Evolutionary conservation across 495 filamentous ascomycete species (phyloP).

Genomic region (Penicillium soppii): DNA sequence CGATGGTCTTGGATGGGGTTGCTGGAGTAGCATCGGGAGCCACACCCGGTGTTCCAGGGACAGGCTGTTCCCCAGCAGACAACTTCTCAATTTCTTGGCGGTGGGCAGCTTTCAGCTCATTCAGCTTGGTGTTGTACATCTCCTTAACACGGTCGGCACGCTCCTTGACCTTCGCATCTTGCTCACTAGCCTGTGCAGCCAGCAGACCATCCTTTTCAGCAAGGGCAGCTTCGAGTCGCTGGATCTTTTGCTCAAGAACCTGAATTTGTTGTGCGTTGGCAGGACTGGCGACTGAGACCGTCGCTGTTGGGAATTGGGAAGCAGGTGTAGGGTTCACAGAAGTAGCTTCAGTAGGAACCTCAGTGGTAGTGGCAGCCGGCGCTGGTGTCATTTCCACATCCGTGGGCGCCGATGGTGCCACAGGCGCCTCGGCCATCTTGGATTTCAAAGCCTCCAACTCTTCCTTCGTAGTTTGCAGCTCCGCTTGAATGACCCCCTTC

Average conservation of each 20-base stretch:
- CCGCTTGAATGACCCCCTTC: conserved; percentile 48
- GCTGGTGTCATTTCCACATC: neutral
- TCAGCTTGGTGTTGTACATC: conserved; percentile 65
- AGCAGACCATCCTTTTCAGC: conserved; percentile 44
- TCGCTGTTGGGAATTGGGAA: conserved; percentile 36
- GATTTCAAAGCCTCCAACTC: conserved; percentile 40
- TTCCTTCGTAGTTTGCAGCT: conserved; percentile 46
- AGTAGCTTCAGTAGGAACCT: conserved; percentile 15
- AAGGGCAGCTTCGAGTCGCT: conserved; percentile 49
- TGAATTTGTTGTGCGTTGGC: conserved; percentile 37
- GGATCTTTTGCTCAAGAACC: conserved; percentile 44
- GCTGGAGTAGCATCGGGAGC: conserved; percentile 32
- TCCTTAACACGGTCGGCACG: conserved; percentile 73
- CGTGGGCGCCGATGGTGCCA: conserved; percentile 5
- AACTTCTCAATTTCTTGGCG: conserved; percentile 63
- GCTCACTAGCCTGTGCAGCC: conserved; percentile 40
- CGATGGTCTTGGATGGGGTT: conserved; percentile 33
- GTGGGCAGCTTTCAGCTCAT: conserved; percentile 55
- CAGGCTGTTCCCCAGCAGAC: conserved; percentile 55
- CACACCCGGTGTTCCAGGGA: conserved; percentile 33
- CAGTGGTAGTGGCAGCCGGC: neutral
- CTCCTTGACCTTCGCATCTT: conserved; percentile 59
- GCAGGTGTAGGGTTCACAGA: conserved; percentile 38
- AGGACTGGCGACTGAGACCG: conserved; percentile 20
- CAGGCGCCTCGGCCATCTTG: conserved; percentile 33